Evolutionary conservation across 2,329 filamentous ascomycete species (phyloP).

Genomic region (Trichoderma koningiopsis): DNA sequence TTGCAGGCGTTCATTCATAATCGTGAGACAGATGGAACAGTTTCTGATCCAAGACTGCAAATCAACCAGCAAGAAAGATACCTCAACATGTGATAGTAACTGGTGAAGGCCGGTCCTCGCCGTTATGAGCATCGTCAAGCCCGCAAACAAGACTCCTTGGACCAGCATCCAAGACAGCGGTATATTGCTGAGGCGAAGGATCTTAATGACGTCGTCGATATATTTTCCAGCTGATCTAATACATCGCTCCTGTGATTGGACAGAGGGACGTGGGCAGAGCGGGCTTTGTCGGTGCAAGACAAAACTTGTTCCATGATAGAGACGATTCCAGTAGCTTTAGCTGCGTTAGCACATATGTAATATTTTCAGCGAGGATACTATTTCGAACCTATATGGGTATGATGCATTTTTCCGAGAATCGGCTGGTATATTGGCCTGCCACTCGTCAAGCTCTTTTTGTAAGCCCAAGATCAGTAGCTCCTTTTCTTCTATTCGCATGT

Average conservation of each 20-base stretch:
- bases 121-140: background rate
- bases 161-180: background rate
- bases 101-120: background rate
- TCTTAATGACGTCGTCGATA: background rate
- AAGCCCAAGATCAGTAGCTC: background rate
- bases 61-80: background rate
- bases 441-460: background rate
- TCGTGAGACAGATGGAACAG: background rate
- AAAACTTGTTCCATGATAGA: background rate
- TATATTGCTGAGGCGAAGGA: background rate
- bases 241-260: background rate
- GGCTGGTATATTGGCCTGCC: background rate
- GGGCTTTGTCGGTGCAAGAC: background rate
- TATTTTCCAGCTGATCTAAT: background rate
- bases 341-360: background rate
- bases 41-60: background rate
- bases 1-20: background rate
- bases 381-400: background rate
- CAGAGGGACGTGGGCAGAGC: background rate
- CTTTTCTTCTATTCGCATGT: background rate
- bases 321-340: background rate
- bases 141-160: background rate
- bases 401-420: background rate
- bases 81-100: background rate
- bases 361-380: background rate